These are phyloP conservation scores for Saccharomyces pastorianus DNA, from an alignment of 1,139 yeast genomes.

Conservation along the genomic window DNA sequence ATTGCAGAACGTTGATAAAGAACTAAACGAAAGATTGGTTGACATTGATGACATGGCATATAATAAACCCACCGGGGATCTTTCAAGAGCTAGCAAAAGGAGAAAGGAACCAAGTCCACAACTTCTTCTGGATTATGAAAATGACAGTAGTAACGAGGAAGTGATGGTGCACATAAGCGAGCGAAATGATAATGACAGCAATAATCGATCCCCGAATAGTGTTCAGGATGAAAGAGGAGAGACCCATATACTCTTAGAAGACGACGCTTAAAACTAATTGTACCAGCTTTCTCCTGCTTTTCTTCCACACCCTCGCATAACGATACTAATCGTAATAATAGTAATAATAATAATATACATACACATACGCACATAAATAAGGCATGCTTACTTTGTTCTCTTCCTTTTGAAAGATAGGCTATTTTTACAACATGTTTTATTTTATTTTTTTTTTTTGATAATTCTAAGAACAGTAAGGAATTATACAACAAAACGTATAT, in stretches of 20 bases:
- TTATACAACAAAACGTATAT: neutral
- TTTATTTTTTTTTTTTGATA: neutral
- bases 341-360: neutral
- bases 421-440: neutral
- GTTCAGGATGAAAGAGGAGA: neutral
- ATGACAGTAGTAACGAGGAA: neutral
- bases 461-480: neutral
- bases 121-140: neutral
- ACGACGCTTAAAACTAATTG: neutral
- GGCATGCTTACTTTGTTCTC: neutral
- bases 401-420: neutral
- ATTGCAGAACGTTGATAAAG: conserved; percentile 9
- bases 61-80: neutral
- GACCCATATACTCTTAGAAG: neutral
- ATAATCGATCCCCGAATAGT: neutral
- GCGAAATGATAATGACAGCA: too few relatives aligned
- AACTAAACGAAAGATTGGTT: conserved; percentile 8
- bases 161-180: too few relatives aligned
- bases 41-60: neutral
- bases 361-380: neutral
- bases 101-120: neutral
- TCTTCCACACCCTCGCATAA: neutral
- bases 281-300: too few relatives aligned
- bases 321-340: neutral
- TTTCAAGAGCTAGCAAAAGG: neutral